Evolutionary conservation across 2,329 filamentous ascomycete genomes (phyloP), one percentile per base, ranked within the genome.

Genomic region (Emmonsiellopsis sp.): DNA sequence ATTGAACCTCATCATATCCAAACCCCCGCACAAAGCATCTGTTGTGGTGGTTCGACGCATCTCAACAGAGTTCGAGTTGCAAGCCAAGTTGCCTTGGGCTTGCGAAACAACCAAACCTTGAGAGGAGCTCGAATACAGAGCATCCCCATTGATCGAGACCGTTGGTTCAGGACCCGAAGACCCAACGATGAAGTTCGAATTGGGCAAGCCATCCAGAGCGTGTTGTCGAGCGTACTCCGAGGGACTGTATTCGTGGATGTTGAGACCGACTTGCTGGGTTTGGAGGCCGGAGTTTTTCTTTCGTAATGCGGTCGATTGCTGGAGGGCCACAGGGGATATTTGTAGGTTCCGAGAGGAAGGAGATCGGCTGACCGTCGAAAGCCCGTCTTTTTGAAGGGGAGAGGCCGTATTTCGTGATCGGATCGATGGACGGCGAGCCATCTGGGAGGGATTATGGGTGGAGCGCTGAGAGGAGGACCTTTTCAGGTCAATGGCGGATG

Each of bases 21-120:
- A 62, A 48, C 67, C 67, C 55, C 70, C 69, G 55, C 70, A 71
- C 47, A 76, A 59, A 35, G 71, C 70, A 57, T 76, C 73, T 58
- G 72, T 70, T 34, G 73, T 76, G 43, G 66, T 65, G 58, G 67
- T 74, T 57, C 73, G 68, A 57, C 65, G 71, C 73, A 76, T 76
- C 55, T 73, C 67, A 51, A 69, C 65, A 26, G 60, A 58, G 30
- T 57, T 61, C 56, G 65, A 56, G 44, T 60, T 60, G 53, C 68
- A 64, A 50, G 9, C 63, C 57, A 15, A 26, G 16, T 38, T 26
- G 11, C 30, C 34, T 49, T 31, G 46, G 30, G 32, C 16, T 37
- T 59, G 59, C 56, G 54, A 56, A 53, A 37, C 55, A 30, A 40
- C 58, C 58, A 51, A 58, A 51, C 42, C 58, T 57, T 51, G 57